Evolutionary conservation across 2,329 filamentous ascomycete species (phyloP).

Genomic region (Podosphaera fusca): DNA sequence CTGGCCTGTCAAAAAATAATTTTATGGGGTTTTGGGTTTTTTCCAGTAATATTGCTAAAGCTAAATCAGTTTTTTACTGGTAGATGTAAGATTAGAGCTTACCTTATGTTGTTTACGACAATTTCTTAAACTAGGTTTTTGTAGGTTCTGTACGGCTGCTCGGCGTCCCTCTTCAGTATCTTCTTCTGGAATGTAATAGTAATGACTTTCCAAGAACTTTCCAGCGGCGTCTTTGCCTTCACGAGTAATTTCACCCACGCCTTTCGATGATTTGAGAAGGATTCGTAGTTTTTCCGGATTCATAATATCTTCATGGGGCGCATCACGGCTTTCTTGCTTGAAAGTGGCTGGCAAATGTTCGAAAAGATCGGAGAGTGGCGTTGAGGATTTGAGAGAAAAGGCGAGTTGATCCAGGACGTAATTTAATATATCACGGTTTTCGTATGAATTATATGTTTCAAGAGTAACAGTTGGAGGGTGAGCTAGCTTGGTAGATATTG

Average conservation of each 20-base stretch:
- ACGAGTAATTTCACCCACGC: constrained; percentile 70
- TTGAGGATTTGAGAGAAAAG: constrained; percentile 78
- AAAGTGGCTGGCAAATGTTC: constrained; percentile 55
- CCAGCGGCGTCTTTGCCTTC: constrained; percentile 92
- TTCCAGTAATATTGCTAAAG: constrained; percentile 48
- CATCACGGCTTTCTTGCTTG: constrained; percentile 18
- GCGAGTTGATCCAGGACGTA: constrained; percentile 90
- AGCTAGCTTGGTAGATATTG: constrained; percentile 12
- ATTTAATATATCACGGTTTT: constrained; percentile 33
- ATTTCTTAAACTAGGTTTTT: constrained; percentile 70
- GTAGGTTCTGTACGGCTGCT: constrained; percentile 63
- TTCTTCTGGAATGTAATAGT: constrained; percentile 80
- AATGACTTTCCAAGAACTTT: constrained; percentile 82
- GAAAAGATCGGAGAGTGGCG: constrained; percentile 72
- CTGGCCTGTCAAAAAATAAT: not conserved
- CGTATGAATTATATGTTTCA: constrained; percentile 17
- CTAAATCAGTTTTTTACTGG: not conserved
- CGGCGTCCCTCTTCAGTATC: constrained; percentile 53
- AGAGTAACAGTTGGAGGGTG: constrained; percentile 5
- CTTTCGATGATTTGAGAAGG: constrained; percentile 50
- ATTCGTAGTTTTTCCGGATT: constrained; percentile 40
- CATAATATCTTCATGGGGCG: constrained; percentile 22
- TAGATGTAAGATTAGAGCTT: constrained; percentile 16
- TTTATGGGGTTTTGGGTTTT: constrained; percentile 32
- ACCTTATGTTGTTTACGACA: constrained; percentile 98